Conservation (phyloP, 148 eudicot genomes). For the Spergularia marina region DNA sequence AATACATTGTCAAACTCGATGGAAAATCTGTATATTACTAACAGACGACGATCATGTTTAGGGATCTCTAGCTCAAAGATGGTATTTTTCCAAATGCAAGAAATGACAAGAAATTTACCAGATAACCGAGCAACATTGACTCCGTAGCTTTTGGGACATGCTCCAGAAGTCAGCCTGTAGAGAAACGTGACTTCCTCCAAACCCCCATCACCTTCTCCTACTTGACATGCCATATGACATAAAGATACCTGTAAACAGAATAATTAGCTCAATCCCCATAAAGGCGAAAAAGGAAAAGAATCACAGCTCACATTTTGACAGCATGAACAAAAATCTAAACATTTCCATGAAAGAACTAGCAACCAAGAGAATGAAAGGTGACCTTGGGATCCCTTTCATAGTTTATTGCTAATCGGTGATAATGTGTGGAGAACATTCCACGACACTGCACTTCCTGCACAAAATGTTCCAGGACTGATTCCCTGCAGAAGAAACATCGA, state of each 20-base stretch:
- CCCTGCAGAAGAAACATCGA: constrained; percentile 47
- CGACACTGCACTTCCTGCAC: constrained; percentile 77
- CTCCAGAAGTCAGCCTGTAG: constrained; percentile 74
- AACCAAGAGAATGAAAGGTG: constrained; percentile 14
- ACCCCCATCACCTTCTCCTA: constrained; percentile 57
- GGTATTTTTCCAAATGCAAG: neutral
- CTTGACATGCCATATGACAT: constrained; percentile 95
- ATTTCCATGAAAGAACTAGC: neutral
- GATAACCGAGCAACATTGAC: constrained; percentile 94
- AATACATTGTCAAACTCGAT: neutral
- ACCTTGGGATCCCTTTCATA: constrained; percentile 63
- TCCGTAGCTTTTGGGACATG: constrained; percentile 98
- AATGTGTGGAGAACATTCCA: constrained; percentile 97
- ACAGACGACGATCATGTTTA: neutral
- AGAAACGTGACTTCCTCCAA: constrained; percentile 95
- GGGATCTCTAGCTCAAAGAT: neutral
- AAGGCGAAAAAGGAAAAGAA: neutral
- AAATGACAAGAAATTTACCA: constrained; percentile 35
- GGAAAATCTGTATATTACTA: neutral
- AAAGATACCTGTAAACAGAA: constrained; percentile 60
- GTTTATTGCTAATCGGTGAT: constrained; percentile 81
- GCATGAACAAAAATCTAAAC: neutral
- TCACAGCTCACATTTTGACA: constrained; percentile 3
- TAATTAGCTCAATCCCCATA: neutral
- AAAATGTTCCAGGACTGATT: constrained; percentile 91